Evolutionary conservation across 108 stramenopile genomes (phyloP), one percentile per base, ranked within the genome.

Genomic region (Pseudonitzschia multistriata): DNA sequence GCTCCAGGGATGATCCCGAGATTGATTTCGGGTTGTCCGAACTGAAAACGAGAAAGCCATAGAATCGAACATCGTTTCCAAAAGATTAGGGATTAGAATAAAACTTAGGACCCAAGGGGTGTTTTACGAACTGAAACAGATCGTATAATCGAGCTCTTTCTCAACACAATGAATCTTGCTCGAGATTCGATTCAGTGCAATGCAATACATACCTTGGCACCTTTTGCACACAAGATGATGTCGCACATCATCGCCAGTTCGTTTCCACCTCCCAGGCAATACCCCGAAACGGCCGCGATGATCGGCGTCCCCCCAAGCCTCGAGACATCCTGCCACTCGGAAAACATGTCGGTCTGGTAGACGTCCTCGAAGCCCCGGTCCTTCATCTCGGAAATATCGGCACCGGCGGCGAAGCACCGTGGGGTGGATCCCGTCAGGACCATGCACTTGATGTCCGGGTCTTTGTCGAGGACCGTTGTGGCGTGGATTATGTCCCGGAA

Each of bases 161-260:
- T 17, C 17, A 13, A 48, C 13, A 48, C 14, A 15, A 48, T 48
- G 47, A 48, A 48, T 48, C 47, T 17, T 48, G 17, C 47, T 48
- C 47, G n/a, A n/a, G n/a, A n/a, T n/a, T n/a, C n/a, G n/a, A n/a
- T n/a, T n/a, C 25, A n/a, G 0, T 1, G 24, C 17, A 39, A 37
- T n/a, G 8, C 39, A 14, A 11, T 45, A 17, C 61, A 25, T 47
- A 64, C 63, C 63, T 78, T 78, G 71, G 77, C 77, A 29, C 66
- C 60, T 72, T 71, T 63, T 24, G 64, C 61, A 39, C 77, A 78
- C 10, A 78, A 66, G 29, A 98, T 77, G 47, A 99, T 97, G 73
- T 99, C 98, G 68, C 97, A 97, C 95, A 97, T 97, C 98, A 99
- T 99, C 40, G 97, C 97, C 30, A 99, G 80, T 80, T 99, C 98